Base-by-base conservation (phyloP, 2,329 filamentous ascomycete genomes). In the Gremmenia infestans region DNA sequence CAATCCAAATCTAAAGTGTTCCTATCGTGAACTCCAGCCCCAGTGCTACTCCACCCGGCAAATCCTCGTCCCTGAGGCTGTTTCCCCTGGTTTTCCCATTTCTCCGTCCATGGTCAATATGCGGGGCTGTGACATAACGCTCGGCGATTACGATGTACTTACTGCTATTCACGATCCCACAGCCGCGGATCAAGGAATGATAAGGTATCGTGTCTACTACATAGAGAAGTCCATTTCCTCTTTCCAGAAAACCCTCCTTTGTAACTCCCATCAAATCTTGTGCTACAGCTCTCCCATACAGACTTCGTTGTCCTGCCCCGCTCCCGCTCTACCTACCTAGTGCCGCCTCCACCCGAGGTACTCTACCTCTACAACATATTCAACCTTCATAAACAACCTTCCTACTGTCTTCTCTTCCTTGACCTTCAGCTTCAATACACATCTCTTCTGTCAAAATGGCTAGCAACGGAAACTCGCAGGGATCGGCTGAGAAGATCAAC, bases 401-500 rank as follows among this genome's bases (percentile, higher is more conserved):
- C 32, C 28, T 15, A 12, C 39, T 49, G 23, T 45, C 45, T 37
- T n/a, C 35, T 36, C 35, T 40, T 32, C 48, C 28, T 46, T n/a
- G 17, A 50, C 47, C 39, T n/a, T 19, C 22, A 50, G 45, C 15
- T 23, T 23, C 37, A 43, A 17, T 52, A 37, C 43, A 15, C 49
- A 54, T 22, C 53, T 22, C 36, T 43, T 37, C 28, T 32, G 28
- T 32, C 50, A 55, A 48, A 36, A 52, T 55, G 54, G 48, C 48
- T 40, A 59, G 53, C 5, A 48, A 56, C 39, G 57, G 59, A 7
- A 45, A 53, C 52, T 42, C 56, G 55, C 39, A 56, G 61, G 50
- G 62, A 83, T 65, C 80, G 65, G 23, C 14, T 8, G 91, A 96
- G 77, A 87, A 88, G 72, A 86, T 99, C 78, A 97, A 97, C 80